Conservation (phyloP, 805 yeast genomes). For the Candida schatavii region DNA sequence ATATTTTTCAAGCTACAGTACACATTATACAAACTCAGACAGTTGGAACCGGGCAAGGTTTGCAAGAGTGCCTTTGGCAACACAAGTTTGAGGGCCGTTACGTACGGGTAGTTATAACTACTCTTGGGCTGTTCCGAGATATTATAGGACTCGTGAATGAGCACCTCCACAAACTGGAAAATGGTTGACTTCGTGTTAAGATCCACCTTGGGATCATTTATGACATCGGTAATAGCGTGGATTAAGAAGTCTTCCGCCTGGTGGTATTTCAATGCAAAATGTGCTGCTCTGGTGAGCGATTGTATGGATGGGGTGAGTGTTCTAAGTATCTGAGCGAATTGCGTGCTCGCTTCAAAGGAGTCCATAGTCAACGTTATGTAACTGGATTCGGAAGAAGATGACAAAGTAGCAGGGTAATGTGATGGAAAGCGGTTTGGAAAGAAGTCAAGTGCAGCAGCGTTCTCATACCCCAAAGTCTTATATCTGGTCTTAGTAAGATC, state of each 20-base stretch:
- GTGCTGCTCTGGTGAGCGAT: constrained; percentile 49
- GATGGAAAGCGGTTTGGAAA: too few relatives aligned
- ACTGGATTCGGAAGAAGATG: too few relatives aligned
- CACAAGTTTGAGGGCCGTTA: constrained; percentile 28
- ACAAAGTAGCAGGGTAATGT: too few relatives aligned
- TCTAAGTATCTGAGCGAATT: constrained; percentile 65
- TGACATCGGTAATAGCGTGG: constrained; percentile 61
- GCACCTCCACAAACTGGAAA: constrained; percentile 66
- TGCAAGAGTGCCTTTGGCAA: constrained; percentile 32
- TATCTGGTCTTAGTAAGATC: not conserved
- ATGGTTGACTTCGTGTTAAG: constrained; percentile 64
- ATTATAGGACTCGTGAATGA: constrained; percentile 40
- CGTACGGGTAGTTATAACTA: constrained; percentile 37
- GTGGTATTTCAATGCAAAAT: constrained; percentile 52
- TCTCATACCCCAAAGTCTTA: not conserved
- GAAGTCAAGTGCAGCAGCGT: too few relatives aligned
- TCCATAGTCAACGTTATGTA: too few relatives aligned
- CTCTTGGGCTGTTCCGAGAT: constrained; percentile 34
- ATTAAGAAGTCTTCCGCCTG: constrained; percentile 68
- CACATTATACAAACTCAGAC: constrained; percentile 35
- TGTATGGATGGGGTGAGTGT: constrained; percentile 61
- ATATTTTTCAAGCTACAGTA: constrained; percentile 35
- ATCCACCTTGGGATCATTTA: constrained; percentile 46
- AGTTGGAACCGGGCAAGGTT: constrained; percentile 36
- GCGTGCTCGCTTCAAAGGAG: constrained; percentile 80